Base-by-base conservation (phyloP, 495 filamentous ascomycete genomes). In the Neurospora sp. region DNA sequence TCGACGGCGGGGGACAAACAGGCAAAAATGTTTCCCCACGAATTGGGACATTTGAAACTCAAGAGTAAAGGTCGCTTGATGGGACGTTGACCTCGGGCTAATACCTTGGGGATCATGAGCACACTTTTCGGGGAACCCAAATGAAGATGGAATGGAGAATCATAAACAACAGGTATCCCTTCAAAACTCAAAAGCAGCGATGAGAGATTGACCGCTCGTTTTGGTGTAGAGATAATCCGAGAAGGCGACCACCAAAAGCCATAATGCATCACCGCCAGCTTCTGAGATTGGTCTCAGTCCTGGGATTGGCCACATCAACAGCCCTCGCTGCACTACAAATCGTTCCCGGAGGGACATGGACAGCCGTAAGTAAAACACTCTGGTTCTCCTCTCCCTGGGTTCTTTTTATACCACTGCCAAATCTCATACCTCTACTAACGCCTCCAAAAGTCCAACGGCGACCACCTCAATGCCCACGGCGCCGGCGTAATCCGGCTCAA, bases 401-500 rank as follows among this genome's bases (percentile, higher is more conserved):
- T 3, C 31, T 40, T 15, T 15, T 40, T 4, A 31, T 70, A 38
- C 43, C 37, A 11, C 24, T 54, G 45, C 36, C 42, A 31, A 62
- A 69, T 66, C 37, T 38, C 43, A 21, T n/a, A 37, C 7, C 4
- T 3, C 3, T 37, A 40, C 71, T 45, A 73, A 59, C 36, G 0
- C 11, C 31, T 9, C 70, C 45, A 31, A 39, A 45, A 82, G 84
- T 85, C 83, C 39, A 84, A 85, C 71, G 83, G 84, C 43, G 81
- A 87, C 19, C 90, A 91, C 77, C 82, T 92, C 11, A 88, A 92
- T 82, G 90, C 90, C 5, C 86, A 88, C 73, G 86, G 86, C 45
- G 85, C 84, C 1, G 88, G 88, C 71, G 73, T 90, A 19, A 86
- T 88, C 77, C 78, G 87, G 69, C 86, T 85, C 4, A 83, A 86